phyloP scores from a whole-genome alignment of 2,329 filamentous ascomycete genomes.

The Diaporthe vaccinii region DNA sequence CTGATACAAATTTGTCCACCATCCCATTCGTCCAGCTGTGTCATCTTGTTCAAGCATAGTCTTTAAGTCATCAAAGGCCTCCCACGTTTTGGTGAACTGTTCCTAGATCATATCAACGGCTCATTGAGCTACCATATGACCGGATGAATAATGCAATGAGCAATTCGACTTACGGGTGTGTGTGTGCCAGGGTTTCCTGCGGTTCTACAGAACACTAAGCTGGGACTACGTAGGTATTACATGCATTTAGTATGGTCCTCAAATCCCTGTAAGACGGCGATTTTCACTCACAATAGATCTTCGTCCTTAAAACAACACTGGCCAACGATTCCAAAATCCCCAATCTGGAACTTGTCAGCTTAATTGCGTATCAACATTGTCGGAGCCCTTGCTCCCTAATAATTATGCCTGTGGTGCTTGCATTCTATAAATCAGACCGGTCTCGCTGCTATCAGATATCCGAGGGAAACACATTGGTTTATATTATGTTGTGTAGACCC shows the following conservation, averaged over 20 bases:
- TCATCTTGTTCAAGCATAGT: neutral
- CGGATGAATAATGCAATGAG: neutral
- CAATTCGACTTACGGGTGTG: neutral
- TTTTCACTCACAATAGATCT: neutral
- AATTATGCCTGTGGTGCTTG: neutral
- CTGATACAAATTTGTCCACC: slow-evolving; percentile 21
- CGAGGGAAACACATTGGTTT: neutral
- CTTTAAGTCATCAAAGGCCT: neutral
- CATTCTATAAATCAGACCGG: neutral
- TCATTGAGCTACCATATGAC: neutral
- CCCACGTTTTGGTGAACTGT: neutral
- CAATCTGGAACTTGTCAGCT: neutral
- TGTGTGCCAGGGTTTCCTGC: neutral
- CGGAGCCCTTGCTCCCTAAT: neutral
- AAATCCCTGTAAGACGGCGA: neutral
- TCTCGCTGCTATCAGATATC: neutral
- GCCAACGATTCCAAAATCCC: neutral
- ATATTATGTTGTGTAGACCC: no score
- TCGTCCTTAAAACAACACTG: neutral
- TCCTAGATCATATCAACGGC: neutral
- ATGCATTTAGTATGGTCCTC: neutral
- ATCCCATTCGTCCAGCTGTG: slow-evolving; percentile 3
- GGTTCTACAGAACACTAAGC: neutral
- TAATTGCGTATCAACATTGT: neutral
- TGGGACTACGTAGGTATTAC: neutral